Base-by-base conservation (phyloP, 129 eudicot species). In the Artemisia argyi region DNA sequence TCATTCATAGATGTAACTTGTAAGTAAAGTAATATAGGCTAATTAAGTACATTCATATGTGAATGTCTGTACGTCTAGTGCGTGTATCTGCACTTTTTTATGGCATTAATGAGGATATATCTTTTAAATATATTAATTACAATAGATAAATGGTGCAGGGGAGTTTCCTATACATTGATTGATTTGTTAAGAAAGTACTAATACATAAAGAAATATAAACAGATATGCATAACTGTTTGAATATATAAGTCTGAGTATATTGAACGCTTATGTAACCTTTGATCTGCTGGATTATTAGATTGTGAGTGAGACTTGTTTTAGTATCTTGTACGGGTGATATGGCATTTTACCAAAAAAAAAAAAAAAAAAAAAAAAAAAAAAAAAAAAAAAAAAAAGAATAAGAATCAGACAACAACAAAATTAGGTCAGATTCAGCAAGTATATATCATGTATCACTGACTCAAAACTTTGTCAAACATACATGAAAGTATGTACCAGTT, bases 1-100 rank as follows among this genome's bases (percentile, higher is more conserved):
- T 22, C 30, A 24, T 60, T 22, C 14, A 12, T 9, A n/a, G n/a
- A 2, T 20, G 16, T n/a, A 1, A 24, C 26, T 24, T 24, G 26
- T 24, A 35, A 12, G 68, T 14, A 15, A 62, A 32, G 68, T 30
- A 22, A 62, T 35, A 30, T 62, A n/a, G 9, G 68, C 68, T n/a
- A 35, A 62, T 62, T 62, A 62, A 62, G 35, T 62, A 32, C 67
- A 62, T 62, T 14, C 32, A 62, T 35, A 62, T n/a, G 18, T n/a
- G 49, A 62, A 11, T 30, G 32, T 62, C 24, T 35, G 7, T n/a
- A 35, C 50, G 35, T 62, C 35, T 62, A 62, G 50, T 62, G 68
- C 7, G 49, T 39, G 11, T 39, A 39, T 39, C 11, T 39, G 11
- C 9, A 39, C 10, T 7, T 39, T 39, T 39, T 39, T 39, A 7